A percentile compares a stretch with the other conserved stretches of the same genome.
Evolutionary conservation across 345 rosid genomes (phyloP).

Genomic region (Lagerstroemia speciosa): DNA sequence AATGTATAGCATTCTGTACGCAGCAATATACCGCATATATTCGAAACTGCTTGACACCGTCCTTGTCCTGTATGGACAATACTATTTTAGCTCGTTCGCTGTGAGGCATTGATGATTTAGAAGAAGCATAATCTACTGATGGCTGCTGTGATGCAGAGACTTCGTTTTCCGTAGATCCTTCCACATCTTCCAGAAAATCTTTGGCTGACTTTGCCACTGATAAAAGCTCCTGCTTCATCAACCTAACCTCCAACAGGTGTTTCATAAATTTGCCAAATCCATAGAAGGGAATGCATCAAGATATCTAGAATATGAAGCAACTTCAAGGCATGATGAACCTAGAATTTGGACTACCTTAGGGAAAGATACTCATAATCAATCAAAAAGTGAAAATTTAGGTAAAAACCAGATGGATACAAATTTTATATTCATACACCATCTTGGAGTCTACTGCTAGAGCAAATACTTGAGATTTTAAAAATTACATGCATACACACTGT

Average conservation of each 20-base stretch:
- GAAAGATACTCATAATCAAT: neutral
- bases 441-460: too few species aligned
- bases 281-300: neutral
- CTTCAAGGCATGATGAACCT: neutral
- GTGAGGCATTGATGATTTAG: slow-evolving; percentile 22
- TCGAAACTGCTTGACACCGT: slow-evolving; percentile 51
- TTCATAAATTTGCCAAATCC: neutral
- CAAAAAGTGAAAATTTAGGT: too few species aligned
- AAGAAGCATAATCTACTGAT: slow-evolving; percentile 24
- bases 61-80: slow-evolving; percentile 62
- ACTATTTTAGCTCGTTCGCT: slow-evolving; percentile 60
- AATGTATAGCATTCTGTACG: slow-evolving; percentile 3
- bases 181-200: slow-evolving; percentile 42
- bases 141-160: slow-evolving; percentile 18
- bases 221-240: slow-evolving; percentile 64
- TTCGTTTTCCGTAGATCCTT: slow-evolving; percentile 37
- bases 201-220: slow-evolving; percentile 43
- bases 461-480: too few species aligned
- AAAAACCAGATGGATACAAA: too few species aligned
- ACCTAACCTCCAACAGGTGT: slow-evolving; percentile 25
- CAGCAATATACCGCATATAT: slow-evolving; percentile 43
- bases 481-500: too few species aligned
- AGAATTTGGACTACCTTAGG: neutral
- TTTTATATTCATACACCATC: too few species aligned
- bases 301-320: neutral